Percentiles rank a stretch among this genome's conserved stretches.
Evolutionary conservation across 164 flowering plant species (phyloP).

Genomic region (Platanus orientalis): DNA sequence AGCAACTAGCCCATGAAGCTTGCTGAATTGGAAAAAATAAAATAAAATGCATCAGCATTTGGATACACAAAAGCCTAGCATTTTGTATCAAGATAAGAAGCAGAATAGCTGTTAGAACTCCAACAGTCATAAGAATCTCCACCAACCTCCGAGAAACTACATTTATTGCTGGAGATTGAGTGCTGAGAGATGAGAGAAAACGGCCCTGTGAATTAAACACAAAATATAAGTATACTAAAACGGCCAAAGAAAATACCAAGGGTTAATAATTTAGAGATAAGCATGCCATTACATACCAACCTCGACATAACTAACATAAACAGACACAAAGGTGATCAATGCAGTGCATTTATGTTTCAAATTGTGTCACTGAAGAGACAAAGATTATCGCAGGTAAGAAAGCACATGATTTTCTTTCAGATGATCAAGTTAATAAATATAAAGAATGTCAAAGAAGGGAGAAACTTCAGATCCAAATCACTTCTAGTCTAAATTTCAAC

Average conservation of each 20-base stretch:
- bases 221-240: no score
- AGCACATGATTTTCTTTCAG: no score
- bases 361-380: no score
- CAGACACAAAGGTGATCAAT: neutral
- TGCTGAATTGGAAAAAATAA: constrained; percentile 37
- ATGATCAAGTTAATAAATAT: no score
- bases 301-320: neutral
- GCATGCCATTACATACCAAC: neutral
- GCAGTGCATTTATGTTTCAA: no score
- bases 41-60: neutral
- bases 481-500: no score
- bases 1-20: constrained; percentile 83
- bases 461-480: no score
- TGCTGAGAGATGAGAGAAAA: constrained; percentile 67
- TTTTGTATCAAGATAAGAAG: no score
- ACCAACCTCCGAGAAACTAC: constrained; percentile 79
- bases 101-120: neutral
- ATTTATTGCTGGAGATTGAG: constrained; percentile 83
- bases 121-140: neutral
- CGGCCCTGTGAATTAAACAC: constrained; percentile 55
- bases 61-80: neutral
- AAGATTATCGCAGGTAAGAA: no score
- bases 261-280: neutral
- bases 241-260: neutral
- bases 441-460: no score